Evolutionary conservation across 306 rosid species (phyloP).

Genomic region (Vicia faba): DNA sequence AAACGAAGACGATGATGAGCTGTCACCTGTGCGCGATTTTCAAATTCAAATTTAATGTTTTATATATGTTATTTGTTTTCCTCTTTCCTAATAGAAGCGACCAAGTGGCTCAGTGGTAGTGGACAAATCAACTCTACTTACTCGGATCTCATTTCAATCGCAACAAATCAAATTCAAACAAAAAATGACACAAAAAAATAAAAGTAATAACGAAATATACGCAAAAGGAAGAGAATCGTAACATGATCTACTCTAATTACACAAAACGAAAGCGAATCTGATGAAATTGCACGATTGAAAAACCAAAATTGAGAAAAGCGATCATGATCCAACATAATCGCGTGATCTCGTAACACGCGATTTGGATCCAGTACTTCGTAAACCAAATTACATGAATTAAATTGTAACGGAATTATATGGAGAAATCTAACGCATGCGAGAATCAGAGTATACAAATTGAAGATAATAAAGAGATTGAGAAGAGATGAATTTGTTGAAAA

Average conservation of each 20-base stretch:
- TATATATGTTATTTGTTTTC: no score
- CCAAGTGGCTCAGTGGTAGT: no score
- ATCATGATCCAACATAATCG: slow-evolving; percentile 19
- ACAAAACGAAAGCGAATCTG: not conserved
- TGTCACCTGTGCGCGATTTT: no score
- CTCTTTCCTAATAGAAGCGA: no score
- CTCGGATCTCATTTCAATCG: slow-evolving; percentile 4
- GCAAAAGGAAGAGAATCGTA: not conserved
- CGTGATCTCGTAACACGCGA: no score
- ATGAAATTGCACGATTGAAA: slow-evolving; percentile 17
- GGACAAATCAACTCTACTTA: no score
- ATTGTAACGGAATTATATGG: not conserved
- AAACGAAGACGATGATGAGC: no score
- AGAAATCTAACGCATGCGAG: not conserved
- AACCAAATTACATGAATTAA: slow-evolving; percentile 14
- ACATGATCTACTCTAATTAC: not conserved
- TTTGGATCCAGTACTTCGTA: slow-evolving; percentile 39
- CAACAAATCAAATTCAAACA: slow-evolving; percentile 23
- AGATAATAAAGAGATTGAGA: not conserved
- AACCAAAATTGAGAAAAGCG: not conserved
- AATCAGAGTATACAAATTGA: not conserved
- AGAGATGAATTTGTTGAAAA: not conserved
- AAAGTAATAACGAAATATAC: not conserved
- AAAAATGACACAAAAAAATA: not conserved
- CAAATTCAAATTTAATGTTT: no score